phyloP scores from a whole-genome alignment of 768 basidiomycete species.

The Russula foetens region DNA sequence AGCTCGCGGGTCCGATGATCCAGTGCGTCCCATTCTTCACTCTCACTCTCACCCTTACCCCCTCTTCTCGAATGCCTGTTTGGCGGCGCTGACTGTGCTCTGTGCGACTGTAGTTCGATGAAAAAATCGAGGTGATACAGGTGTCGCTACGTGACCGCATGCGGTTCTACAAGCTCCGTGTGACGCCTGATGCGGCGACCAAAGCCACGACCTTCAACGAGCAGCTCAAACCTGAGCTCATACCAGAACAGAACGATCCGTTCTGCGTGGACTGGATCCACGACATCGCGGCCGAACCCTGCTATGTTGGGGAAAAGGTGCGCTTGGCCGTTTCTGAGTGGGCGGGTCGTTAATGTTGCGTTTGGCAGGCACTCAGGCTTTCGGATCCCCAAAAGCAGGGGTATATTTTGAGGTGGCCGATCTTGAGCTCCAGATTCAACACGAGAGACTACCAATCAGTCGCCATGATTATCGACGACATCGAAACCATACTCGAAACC shows the following conservation, averaged over 20 bases:
- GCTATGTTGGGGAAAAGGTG: constrained; percentile 68
- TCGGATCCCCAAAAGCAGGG: constrained; percentile 59
- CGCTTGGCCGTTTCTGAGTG: background rate
- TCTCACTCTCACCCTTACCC: no score
- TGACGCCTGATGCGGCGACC: constrained; percentile 58
- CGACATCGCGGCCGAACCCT: constrained; percentile 38
- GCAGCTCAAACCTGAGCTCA: constrained; percentile 78
- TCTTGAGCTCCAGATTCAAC: constrained; percentile 78
- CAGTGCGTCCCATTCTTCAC: no score
- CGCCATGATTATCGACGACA: constrained; percentile 67
- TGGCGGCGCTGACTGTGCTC: background rate
- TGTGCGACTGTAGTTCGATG: constrained; percentile 47
- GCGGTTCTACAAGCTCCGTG: constrained; percentile 77
- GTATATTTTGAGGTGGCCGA: constrained; percentile 77
- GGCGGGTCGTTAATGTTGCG: background rate
- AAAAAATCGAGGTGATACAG: constrained; percentile 64
- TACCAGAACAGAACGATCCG: constrained; percentile 77
- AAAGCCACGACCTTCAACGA: constrained; percentile 76
- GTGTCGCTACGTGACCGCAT: constrained; percentile 72
- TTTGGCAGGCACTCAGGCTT: constrained; percentile 53
- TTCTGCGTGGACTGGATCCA: constrained; percentile 82
- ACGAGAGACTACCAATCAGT: constrained; percentile 62
- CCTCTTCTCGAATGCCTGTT: background rate
- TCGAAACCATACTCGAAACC: constrained; percentile 58
- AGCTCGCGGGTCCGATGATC: constrained; percentile 45